phyloP scores from a whole-genome alignment of 2,329 filamentous ascomycete genomes.

The Aspergillus brasiliensis region DNA sequence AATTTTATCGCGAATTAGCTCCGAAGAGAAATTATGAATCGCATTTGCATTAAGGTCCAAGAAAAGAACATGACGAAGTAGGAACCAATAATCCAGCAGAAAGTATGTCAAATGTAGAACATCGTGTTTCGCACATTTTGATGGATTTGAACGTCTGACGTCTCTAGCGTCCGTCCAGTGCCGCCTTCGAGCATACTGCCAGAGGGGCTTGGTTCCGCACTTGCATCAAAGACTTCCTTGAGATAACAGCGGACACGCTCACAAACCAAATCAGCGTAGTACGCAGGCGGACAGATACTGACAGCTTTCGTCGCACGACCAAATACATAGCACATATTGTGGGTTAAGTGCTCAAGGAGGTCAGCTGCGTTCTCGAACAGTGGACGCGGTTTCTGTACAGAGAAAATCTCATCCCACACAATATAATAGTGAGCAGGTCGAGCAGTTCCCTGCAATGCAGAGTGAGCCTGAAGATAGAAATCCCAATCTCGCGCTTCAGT shows the following conservation, averaged over 20 bases:
- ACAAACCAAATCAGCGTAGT: conserved; percentile 86
- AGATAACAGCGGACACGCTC: conserved; percentile 75
- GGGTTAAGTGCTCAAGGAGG: conserved; percentile 70
- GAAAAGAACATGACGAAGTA: background rate
- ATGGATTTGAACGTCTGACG: conserved; percentile 29
- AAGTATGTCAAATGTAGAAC: conserved; percentile 40
- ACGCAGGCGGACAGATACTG: conserved; percentile 82
- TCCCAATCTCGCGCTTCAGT: conserved; percentile 77
- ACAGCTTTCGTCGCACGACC: conserved; percentile 84
- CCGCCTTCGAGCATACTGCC: background rate
- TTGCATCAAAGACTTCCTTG: conserved; percentile 60
- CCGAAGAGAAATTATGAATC: background rate
- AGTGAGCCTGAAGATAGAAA: conserved; percentile 82
- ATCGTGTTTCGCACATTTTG: conserved; percentile 35
- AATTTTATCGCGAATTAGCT: background rate
- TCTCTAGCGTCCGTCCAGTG: conserved; percentile 2
- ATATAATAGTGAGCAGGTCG: conserved; percentile 83
- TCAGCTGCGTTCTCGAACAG: conserved; percentile 57
- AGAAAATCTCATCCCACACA: conserved; percentile 69
- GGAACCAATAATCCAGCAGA: background rate
- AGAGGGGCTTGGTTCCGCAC: conserved; percentile 15
- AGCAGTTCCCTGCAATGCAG: conserved; percentile 78
- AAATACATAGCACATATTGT: conserved; percentile 79
- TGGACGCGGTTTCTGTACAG: conserved; percentile 24
- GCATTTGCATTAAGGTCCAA: background rate